phyloP scores from a whole-genome alignment of 2,329 filamentous ascomycete genomes.

The Calycina marina region DNA sequence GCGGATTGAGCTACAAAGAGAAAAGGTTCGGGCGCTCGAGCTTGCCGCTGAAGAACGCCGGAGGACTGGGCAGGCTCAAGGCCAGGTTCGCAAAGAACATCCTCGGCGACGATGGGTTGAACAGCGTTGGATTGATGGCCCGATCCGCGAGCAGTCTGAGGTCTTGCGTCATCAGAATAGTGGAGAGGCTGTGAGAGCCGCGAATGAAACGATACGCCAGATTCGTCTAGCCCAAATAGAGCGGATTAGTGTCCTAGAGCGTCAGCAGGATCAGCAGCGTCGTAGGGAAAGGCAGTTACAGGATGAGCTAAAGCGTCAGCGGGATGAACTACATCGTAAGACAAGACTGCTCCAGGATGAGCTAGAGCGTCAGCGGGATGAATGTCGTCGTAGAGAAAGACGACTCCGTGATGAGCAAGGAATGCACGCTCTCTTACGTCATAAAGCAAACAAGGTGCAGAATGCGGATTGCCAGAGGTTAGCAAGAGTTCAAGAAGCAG shows the following conservation, averaged over 20 bases:
- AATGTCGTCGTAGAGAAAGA: not conserved
- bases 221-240: slow-evolving; percentile 1
- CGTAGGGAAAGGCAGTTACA: not conserved
- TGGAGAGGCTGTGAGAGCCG: not conserved
- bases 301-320: not conserved
- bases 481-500: slow-evolving; percentile 1
- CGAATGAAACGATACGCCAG: slow-evolving; percentile 1
- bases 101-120: not conserved
- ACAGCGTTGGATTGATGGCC: not conserved
- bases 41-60: slow-evolving; percentile 1
- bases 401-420: not conserved
- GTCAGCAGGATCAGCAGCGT: not conserved
- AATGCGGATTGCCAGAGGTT: not conserved
- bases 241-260: slow-evolving; percentile 1
- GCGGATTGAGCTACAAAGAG: slow-evolving; percentile 1
- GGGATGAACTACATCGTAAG: not conserved
- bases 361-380: slow-evolving; percentile 1
- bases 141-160: slow-evolving; percentile 1
- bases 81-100: not conserved
- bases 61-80: not conserved
- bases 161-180: not conserved
- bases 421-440: slow-evolving; percentile 1
- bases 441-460: slow-evolving; percentile 1
- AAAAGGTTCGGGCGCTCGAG: slow-evolving; percentile 1
- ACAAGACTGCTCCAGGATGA: not conserved